phyloP scores from a whole-genome alignment of 2,329 filamentous ascomycete species.

The Paraphaeosphaeria sporulosa region DNA sequence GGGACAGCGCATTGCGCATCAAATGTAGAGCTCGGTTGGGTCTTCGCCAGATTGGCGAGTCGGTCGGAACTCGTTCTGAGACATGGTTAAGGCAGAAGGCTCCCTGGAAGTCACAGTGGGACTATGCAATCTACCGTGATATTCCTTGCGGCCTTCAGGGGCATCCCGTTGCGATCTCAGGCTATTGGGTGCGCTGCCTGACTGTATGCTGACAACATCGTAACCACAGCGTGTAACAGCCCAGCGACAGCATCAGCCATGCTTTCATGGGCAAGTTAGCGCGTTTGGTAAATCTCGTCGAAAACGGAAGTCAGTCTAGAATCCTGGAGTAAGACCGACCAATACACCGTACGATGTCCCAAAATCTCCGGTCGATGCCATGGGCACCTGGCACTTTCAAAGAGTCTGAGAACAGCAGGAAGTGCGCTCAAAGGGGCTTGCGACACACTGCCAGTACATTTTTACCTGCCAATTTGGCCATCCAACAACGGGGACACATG shows the following conservation, averaged over 20 bases:
- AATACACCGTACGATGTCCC: neutral
- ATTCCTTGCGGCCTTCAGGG: too few relatives aligned
- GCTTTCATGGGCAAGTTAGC: neutral
- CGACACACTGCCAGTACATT: neutral
- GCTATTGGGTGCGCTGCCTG: neutral
- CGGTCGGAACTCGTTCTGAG: too few relatives aligned
- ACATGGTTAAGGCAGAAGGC: too few relatives aligned
- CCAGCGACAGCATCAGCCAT: neutral
- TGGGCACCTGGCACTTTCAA: neutral
- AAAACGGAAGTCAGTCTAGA: constrained; percentile 2
- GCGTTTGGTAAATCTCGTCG: neutral
- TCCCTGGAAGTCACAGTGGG: too few relatives aligned
- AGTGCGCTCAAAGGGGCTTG: too few relatives aligned
- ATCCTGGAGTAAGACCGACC: neutral
- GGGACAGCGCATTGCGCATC: too few relatives aligned
- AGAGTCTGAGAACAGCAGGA: neutral
- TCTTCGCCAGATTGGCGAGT: too few relatives aligned
- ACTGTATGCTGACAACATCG: neutral
- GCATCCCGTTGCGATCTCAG: neutral
- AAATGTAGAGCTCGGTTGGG: too few relatives aligned
- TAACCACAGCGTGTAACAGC: neutral
- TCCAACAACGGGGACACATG: neutral
- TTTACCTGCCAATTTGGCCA: neutral
- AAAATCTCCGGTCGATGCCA: constrained; percentile 1
- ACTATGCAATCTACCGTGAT: too few relatives aligned